Base-by-base conservation (phyloP, 768 basidiomycete genomes). In the Candolleomyces eurysporus region DNA sequence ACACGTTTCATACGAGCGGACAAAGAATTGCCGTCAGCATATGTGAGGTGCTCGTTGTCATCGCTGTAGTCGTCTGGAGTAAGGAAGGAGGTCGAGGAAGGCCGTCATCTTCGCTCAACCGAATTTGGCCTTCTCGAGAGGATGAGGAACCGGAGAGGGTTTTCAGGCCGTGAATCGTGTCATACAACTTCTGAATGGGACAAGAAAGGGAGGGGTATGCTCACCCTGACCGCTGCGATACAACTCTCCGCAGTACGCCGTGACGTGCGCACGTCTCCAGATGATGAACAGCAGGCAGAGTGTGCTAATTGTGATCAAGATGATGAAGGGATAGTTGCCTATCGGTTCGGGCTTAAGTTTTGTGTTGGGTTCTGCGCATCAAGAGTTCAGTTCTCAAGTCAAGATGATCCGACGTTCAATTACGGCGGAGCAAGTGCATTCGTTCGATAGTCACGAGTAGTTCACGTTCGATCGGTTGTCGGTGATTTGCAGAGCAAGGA, bases 41-140 rank as follows among this genome's bases (percentile, higher is more conserved):
- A 56, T 43, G 54, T 61, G 39, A 71, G 57, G 21, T 65, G 67
- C 48, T 74, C 74, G 32, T 79, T 72, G 55, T 66, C 65, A 39
- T 79, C 82, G 13, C 83, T 86, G 50, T 86, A 85, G 51, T 83
- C 80, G 36, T 84, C 84, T 60, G 85, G 84, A 42, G 79, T 81
- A 51, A 91, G 65, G 63, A 90, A 90, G 58, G 86, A 85, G 16
- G 77, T 75, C 17, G 87, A 81, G n/a, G 88, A 79, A 88, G 89
- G 0, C 87, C 86, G 57, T 90, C 87, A 64, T 91, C 89, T 67
- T 84, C 79, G 51, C 87, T 89, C 21, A 91, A 78, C 9, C 89
- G 82, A 58, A 91, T 88, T 6, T 71, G 77, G 2, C 89, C 89
- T 61, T 86, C n/a, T n/a, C n/a, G n/a, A n/a, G n/a, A n/a, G n/a